Base-by-base conservation (phyloP, 1,284 basidiomycete genomes). In the Cryptococcus sp. region DNA sequence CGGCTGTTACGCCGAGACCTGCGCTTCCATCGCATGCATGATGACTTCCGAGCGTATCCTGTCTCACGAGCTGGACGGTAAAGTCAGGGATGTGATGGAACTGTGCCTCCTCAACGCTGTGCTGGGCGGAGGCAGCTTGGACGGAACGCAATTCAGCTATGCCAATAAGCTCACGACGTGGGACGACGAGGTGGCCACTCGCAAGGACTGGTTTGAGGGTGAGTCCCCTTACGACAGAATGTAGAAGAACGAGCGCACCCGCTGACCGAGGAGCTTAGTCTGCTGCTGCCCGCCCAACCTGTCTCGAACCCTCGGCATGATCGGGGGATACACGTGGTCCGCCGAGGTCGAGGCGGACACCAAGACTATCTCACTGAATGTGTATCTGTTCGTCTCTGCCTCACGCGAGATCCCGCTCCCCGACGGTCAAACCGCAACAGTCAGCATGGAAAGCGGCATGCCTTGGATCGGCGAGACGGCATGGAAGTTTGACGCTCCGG, bases 241-340 rank as follows among this genome's bases (percentile, higher is more conserved):
- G n/a, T n/a, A n/a, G 2, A 19, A 1, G 5, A 11, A 10, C 30
- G 8, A 35, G 7, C 10, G 30, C 30, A 35, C 10, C 5, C 4
- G 13, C 13, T 35, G 30, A 35, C 11, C 30, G 25, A 41, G 4
- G 39, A 50, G n/a, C 19, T 7, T 40, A 69, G 69, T 73, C 22
- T 73, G 72, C 61, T 73, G 72, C 52, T 73, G 72, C 49, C 72
- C 72, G 15, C 70, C 70, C 13, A 72, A 72, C 52, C 55, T 71
- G 20, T 67, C 64, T 5, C 52, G 72, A 17, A 69, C 67, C 3
- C 58, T 73, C n/a, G 70, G 72, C 3, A 71, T 73, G 61, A 57
- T 73, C 13, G 72, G 72, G 23, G 72, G 70, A 25, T 73, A 73
- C 52, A 66, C 68, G 2, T 73, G 72, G 72, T 23, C 57, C 6